Base-by-base conservation (phyloP, 73 alveolate species). In the Diophrys appendiculata region DNA sequence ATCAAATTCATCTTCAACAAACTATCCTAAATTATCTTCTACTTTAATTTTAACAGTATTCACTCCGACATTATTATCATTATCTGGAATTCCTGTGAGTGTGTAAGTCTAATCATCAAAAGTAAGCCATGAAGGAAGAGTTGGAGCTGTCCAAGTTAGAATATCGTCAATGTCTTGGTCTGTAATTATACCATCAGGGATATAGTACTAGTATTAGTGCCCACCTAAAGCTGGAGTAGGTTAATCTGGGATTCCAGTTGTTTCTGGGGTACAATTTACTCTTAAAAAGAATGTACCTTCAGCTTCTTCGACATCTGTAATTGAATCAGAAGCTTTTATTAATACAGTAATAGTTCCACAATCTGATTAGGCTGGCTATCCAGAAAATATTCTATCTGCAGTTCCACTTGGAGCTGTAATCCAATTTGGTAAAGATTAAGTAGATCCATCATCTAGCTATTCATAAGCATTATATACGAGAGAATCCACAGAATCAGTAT, bases 301-400 rank as follows among this genome's bases (percentile, higher is more conserved):
- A 13, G 71, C 14, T 23, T 14, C 33, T 23, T 23, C 71, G 5
- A 25, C 30, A 11, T n/a, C 30, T 25, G 30, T 3, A 29, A 60
- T 52, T 23, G 71, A 60, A n/a, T 60, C 71, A n/a, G 71, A 23
- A 13, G 71, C 71, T 23, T 14, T 60, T 2, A 60, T 25, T 60
- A 23, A 23, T 23, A 60, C 30, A 11, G 14, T 3, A n/a, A 60
- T 60, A 14, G 30, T 60, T 60, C 71, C 71, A 29, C 33, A 60
- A 60, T 60, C 71, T 23, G 14, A 3, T 25, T 60, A 11, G n/a
- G 65, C 65, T 52, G 71, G 71, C 13, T 11, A 13, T 60, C 71
- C 71, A 11, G 71, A 60, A n/a, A 60, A 60, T 60, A 25, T 60
- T 25, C 71, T 60, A 13, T 14, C 71, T 11, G 14, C 30, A 25